phyloP scores from a whole-genome alignment of 176 grass and related monocot genomes.

The Otatea glauca region DNA sequence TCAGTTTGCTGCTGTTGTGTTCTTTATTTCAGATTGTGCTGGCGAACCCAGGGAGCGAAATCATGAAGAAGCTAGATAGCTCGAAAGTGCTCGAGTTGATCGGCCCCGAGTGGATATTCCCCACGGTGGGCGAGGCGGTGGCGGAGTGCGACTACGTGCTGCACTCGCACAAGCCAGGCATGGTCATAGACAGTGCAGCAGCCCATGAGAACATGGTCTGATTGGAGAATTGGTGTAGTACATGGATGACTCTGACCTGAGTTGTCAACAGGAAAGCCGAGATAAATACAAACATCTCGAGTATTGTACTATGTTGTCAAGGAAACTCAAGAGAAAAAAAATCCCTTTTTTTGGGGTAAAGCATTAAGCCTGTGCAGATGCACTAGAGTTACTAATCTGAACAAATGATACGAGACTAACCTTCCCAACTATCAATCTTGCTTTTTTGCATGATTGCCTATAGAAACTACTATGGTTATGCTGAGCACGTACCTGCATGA shows the following conservation, averaged over 20 bases:
- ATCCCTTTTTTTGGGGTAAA: constrained; percentile 31
- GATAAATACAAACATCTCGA: constrained; percentile 44
- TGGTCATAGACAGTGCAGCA: not conserved
- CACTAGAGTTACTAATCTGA: not conserved
- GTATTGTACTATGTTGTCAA: constrained; percentile 38
- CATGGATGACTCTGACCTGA: constrained; percentile 23
- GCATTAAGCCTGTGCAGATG: not conserved
- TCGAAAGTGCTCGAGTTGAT: constrained; percentile 83
- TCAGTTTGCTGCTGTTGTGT: not conserved
- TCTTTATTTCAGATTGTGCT: constrained; percentile 65
- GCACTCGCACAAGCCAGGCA: constrained; percentile 59
- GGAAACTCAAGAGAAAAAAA: constrained; percentile 23
- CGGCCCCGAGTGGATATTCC: constrained; percentile 89
- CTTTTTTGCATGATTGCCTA: not conserved
- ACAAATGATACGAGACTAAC: not conserved
- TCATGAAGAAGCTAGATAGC: constrained; percentile 92
- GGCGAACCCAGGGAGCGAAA: constrained; percentile 85
- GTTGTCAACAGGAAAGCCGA: constrained; percentile 20
- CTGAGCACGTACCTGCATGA: not conserved
- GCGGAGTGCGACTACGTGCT: constrained; percentile 63
- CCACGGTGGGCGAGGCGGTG: constrained; percentile 78
- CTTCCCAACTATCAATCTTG: constrained; percentile 14
- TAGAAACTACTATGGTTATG: not conserved
- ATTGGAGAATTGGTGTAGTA: not conserved
- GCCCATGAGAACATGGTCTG: constrained; percentile 62